Conservation (phyloP, 2,329 filamentous ascomycete species). For the Xylariaceae sp. region DNA sequence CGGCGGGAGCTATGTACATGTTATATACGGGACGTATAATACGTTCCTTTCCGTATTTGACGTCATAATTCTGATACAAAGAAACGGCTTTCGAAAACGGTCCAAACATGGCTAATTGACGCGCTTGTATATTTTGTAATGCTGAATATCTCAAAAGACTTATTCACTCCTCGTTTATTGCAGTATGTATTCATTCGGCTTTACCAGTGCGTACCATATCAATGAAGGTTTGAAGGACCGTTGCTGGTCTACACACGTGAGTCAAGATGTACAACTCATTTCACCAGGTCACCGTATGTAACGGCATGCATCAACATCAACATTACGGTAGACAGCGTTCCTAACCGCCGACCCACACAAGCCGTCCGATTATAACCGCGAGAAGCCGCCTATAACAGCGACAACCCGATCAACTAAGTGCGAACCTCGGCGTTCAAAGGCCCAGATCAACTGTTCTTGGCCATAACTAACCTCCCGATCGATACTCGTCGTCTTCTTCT, state of each 20-base stretch:
- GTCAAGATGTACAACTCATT: not conserved
- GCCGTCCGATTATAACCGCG: slow-evolving; percentile 18
- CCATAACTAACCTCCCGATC: not conserved
- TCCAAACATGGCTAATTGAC: no score
- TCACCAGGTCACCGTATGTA: not conserved
- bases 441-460: not conserved
- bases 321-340: not conserved
- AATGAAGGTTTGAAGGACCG: no score
- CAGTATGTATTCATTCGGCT: no score
- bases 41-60: no score
- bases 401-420: not conserved
- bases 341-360: not conserved
- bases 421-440: not conserved
- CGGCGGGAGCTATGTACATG: not conserved
- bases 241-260: not conserved
- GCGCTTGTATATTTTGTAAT: no score
- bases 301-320: not conserved
- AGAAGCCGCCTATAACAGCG: slow-evolving; percentile 12
- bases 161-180: no score
- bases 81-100: no score
- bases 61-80: no score
- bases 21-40: not conserved
- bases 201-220: no score
- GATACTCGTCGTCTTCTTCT: no score
- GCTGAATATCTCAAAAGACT: no score